Percentiles rank a stretch among this genome's conserved stretches.
phyloP scores from a whole-genome alignment of 257 asterid genomes.

The Phtheirospermum japonicum region DNA sequence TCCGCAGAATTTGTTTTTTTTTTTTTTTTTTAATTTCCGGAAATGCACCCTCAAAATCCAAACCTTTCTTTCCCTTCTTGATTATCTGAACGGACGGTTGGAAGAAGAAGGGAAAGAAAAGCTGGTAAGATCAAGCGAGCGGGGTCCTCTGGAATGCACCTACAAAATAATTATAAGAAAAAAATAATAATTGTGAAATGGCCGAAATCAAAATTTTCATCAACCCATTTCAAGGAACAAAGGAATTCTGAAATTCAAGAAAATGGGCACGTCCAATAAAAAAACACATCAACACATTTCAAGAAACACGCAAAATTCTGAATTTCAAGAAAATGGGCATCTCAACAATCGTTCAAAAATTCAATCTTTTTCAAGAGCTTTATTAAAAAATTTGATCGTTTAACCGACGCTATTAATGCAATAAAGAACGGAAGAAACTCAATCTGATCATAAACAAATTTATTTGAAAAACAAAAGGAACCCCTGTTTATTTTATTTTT shows the following conservation, averaged over 20 bases:
- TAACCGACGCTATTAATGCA: too few relatives aligned
- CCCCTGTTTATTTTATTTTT: background rate
- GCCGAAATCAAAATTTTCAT: background rate
- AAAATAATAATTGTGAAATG: background rate
- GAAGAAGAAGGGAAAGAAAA: constrained; percentile 70
- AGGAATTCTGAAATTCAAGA: background rate
- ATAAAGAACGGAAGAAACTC: too few relatives aligned
- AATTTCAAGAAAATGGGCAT: constrained; percentile 22
- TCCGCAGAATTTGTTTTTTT: constrained; percentile 12
- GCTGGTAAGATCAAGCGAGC: constrained; percentile 43
- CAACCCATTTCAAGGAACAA: constrained; percentile 27
- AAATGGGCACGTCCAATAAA: too few relatives aligned
- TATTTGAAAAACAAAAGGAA: background rate
- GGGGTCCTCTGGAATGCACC: constrained; percentile 54
- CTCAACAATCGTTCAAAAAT: constrained; percentile 12
- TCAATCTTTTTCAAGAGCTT: background rate
- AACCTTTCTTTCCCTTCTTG: constrained; percentile 77
- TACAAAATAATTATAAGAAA: constrained; percentile 29
- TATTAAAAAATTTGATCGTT: background rate
- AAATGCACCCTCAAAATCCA: constrained; percentile 30
- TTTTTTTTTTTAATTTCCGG: background rate
- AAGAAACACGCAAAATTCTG: constrained; percentile 10
- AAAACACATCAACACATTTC: background rate
- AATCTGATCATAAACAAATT: constrained; percentile 16
- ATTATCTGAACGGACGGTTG: constrained; percentile 28